Evolutionary conservation across 176 grass and related monocot genomes (phyloP).

Genomic region (Avena sativa): DNA sequence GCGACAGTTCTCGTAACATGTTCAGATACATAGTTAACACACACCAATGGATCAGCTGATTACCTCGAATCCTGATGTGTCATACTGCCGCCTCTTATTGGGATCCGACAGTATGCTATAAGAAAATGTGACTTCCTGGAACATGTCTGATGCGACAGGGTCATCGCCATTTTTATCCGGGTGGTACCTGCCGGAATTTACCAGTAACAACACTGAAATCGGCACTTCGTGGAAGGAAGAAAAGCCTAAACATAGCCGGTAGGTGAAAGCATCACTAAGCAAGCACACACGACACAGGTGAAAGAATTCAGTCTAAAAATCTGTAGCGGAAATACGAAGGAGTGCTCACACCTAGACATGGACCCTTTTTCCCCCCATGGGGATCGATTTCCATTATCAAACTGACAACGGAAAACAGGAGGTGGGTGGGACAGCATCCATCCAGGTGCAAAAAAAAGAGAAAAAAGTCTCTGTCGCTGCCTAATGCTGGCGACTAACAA

Average conservation of each 20-base stretch:
- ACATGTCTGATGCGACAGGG: conserved; percentile 77
- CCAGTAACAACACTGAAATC: not conserved
- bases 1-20: not conserved
- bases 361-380: too few species aligned
- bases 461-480: too few species aligned
- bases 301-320: conserved; percentile 11
- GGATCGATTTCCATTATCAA: too few species aligned
- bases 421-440: too few species aligned
- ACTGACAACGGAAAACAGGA: too few species aligned
- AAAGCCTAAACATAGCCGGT: not conserved
- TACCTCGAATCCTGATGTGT: conserved; percentile 91
- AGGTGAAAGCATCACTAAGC: conserved; percentile 3
- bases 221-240: not conserved
- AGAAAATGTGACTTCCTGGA: conserved; percentile 96
- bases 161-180: conserved; percentile 98
- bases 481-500: too few species aligned
- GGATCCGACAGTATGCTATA: conserved; percentile 93
- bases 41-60: not conserved
- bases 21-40: not conserved
- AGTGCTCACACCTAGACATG: not conserved
- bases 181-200: conserved; percentile 68
- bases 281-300: not conserved
- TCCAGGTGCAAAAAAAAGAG: too few species aligned
- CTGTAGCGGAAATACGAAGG: not conserved
- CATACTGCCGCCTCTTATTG: conserved; percentile 83